Base-by-base conservation (phyloP, 228 moss, liverwort and hornwort genomes). In the Sphagnum magellanicum region DNA sequence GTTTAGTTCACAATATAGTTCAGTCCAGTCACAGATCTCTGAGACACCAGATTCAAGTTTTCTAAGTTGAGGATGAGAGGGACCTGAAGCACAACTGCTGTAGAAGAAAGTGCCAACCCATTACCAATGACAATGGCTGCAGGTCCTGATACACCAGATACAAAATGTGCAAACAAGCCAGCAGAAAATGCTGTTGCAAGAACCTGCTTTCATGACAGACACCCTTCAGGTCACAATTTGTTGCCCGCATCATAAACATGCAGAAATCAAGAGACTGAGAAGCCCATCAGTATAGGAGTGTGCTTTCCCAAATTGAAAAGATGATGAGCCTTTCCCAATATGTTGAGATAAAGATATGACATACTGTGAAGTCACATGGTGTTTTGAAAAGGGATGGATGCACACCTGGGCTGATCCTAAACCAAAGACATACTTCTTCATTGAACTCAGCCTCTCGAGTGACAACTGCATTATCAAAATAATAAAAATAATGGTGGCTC, bases 341-440 rank as follows among this genome's bases (percentile, higher is more conserved):
- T 32, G 32, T 32, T 32, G 32, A 3, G 32, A 32, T 32, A 32
- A 32, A 32, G 32, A 32, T 32, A 32, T 32, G 32, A 32, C 0
- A 32, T 32, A 32, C 32, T 32, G 32, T 32, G 32, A 32, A 32
- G 3, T 32, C 1, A 3, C 3, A 32, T 32, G 32, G 32, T 32
- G 32, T 3, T 2, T 32, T 32, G 32, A 32, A 49, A 64, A 49
- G 64, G 14, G 4, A 64, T 6, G 10, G 47, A 50, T 6, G 74
- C 52, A 46, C 69, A 91, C 94, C 94, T 94, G 94, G 32, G 82
- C 73, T 72, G 91, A 89, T 74, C 94, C 94, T 68, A 94, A 91
- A 74, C 94, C 94, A 68, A 94, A 94, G 50, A 94, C 94, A 76
- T 94, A 94, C 60, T 94, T 94, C 88, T 94, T 94, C 94, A 94